A percentile compares a stretch with the other conserved stretches of the same genome.
Evolutionary conservation across 257 asterid species (phyloP).

Genomic region (Nicotiana benthamiana): DNA sequence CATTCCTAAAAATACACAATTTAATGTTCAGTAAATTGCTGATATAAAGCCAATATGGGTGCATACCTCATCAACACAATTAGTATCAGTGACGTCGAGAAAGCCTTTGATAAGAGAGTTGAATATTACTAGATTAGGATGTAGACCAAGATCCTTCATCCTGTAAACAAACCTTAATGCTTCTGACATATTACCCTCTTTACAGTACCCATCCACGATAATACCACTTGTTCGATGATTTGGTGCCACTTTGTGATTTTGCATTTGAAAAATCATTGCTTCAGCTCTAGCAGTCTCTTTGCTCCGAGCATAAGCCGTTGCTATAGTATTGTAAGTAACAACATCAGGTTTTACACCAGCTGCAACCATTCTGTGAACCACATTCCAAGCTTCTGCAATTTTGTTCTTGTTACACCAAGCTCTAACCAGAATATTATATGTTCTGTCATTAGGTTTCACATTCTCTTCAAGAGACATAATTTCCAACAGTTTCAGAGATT

Average conservation of each 20-base stretch:
- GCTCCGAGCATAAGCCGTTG: slow-evolving; percentile 65
- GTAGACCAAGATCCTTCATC: slow-evolving; percentile 72
- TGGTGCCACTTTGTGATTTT: slow-evolving; percentile 46
- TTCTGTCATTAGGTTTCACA: slow-evolving; percentile 74
- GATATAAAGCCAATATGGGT: background rate
- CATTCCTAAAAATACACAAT: background rate
- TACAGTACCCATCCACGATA: slow-evolving; percentile 73
- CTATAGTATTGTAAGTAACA: slow-evolving; percentile 76
- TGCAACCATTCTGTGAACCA: slow-evolving; percentile 53
- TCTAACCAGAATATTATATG: slow-evolving; percentile 72
- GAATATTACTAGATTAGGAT: slow-evolving; percentile 71
- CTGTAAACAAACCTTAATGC: slow-evolving; percentile 65
- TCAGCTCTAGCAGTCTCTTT: slow-evolving; percentile 70
- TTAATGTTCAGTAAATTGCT: background rate
- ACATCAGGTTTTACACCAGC: slow-evolving; percentile 68
- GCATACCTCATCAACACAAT: slow-evolving; percentile 85
- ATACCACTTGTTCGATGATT: slow-evolving; percentile 82
- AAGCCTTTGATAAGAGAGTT: slow-evolving; percentile 82
- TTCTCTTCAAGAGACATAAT: slow-evolving; percentile 43
- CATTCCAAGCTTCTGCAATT: slow-evolving; percentile 61
- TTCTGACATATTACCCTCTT: slow-evolving; percentile 70
- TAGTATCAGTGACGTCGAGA: slow-evolving; percentile 40
- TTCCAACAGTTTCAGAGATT: slow-evolving; percentile 62
- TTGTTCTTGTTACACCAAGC: slow-evolving; percentile 79
- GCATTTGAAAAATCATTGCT: slow-evolving; percentile 62